phyloP scores from a whole-genome alignment of 345 rosid genomes.

The Gynandropsis gynandra region DNA sequence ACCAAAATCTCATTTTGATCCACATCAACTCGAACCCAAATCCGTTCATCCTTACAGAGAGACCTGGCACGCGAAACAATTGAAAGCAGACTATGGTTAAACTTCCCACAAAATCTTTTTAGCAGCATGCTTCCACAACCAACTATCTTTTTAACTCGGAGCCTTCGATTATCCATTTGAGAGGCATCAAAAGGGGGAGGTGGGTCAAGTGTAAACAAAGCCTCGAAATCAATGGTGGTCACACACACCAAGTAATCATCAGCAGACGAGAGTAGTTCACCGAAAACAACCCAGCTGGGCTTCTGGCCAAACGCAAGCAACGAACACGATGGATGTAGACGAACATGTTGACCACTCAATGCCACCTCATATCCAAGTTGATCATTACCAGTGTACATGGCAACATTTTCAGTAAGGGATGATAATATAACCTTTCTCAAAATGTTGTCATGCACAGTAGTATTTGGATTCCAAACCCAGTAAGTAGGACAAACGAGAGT shows the following conservation, averaged over 20 bases:
- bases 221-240: conserved; percentile 68
- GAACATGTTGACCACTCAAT: conserved; percentile 60
- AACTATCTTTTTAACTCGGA: conserved; percentile 45
- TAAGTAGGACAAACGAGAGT: conserved; percentile 41
- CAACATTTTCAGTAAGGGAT: conserved; percentile 76
- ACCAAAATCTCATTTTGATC: conserved; percentile 60
- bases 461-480: conserved; percentile 66
- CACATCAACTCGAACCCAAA: conserved; percentile 48
- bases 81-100: conserved; percentile 40
- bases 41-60: conserved; percentile 50
- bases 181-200: conserved; percentile 62
- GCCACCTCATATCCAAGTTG: conserved; percentile 87
- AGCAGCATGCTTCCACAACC: conserved; percentile 55
- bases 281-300: conserved; percentile 87
- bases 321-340: conserved; percentile 82
- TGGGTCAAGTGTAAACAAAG: conserved; percentile 46
- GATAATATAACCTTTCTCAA: conserved; percentile 63
- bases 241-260: conserved; percentile 78
- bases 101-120: conserved; percentile 73
- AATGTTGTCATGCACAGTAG: conserved; percentile 33
- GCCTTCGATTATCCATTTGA: conserved; percentile 43
- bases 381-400: conserved; percentile 79
- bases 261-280: conserved; percentile 57
- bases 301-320: conserved; percentile 63
- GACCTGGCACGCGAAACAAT: conserved; percentile 47